Base-by-base conservation (phyloP, 208 protist genomes). In the Wallacemonas sp. region DNA sequence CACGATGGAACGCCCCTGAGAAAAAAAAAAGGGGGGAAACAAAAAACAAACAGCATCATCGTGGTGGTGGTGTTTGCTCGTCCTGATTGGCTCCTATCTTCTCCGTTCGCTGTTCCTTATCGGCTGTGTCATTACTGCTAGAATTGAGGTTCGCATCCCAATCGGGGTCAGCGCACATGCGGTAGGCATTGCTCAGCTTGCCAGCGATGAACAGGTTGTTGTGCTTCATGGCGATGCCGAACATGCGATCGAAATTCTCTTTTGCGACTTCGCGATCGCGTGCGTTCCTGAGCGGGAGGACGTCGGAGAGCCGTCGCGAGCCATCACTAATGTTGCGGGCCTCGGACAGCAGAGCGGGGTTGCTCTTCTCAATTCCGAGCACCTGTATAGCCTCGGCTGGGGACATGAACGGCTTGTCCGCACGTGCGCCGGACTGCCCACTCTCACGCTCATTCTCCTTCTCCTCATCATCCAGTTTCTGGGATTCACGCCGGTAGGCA, bases 161-260 rank as follows among this genome's bases (percentile, higher is more conserved):
- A 1, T 79, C 28, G 2, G 75, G 68, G 60, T 94, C 80, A 0
- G 90, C 83, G 53, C 88, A 94, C 1, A 88, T 44, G 49, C 85
- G 86, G 53, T 89, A 94, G 5, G 88, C 88, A 6, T 72, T 73
- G 46, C 88, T 94, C 38, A 94, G 70, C 70, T 94, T 94, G 6
- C 88, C 88, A 9, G 83, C 78, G 19, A 94, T 65, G 53, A 86
- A 94, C n/a, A 76, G 21, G 55, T 94, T 90, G 2, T 85, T 60
- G 17, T 75, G 62, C 46, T 82, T 66, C 22, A 74, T 66, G 2
- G 83, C 82, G n/a, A 91, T 66, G 26, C 44, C 72, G 38, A 90
- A 84, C 62, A 94, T 77, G 21, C 66, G 66, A 11, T 85, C 71
- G 53, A 94, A 94, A 65, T 87, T 89, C 60, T 68, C 41, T 44